Evolutionary conservation across 139 green algal genomes (phyloP).

Genomic region (Eudorina sp.): DNA sequence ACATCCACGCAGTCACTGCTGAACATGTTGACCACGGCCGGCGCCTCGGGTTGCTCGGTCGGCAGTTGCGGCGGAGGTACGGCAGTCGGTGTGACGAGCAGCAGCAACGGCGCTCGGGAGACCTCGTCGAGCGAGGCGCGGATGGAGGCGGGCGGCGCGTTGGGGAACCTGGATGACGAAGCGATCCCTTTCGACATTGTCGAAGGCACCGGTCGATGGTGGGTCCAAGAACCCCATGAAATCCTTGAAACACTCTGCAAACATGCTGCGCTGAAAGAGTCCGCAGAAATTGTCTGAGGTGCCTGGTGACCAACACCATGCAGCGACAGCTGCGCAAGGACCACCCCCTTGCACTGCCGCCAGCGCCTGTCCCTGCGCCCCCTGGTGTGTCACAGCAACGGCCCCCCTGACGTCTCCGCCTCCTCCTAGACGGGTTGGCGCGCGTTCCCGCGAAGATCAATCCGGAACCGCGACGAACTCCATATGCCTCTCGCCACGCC

Average conservation of each 20-base stretch:
- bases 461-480: background rate
- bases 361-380: background rate
- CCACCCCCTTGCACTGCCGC: too few relatives aligned
- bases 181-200: constrained; percentile 1
- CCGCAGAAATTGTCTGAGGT: background rate
- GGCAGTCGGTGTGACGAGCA: background rate
- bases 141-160: background rate
- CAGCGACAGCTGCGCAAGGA: too few relatives aligned
- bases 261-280: background rate
- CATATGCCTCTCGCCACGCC: background rate
- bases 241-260: background rate
- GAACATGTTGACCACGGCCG: background rate
- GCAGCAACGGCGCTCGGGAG: background rate
- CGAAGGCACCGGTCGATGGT: constrained; percentile 11
- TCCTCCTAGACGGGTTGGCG: too few relatives aligned
- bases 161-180: background rate
- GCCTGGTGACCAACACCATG: background rate
- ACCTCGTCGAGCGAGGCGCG: background rate
- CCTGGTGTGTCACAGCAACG: background rate
- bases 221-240: background rate
- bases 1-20: background rate
- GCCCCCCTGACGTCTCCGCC: too few relatives aligned
- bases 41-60: background rate
- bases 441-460: background rate
- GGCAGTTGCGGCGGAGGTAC: background rate